These are phyloP conservation scores for Pythium aphanidermatum DNA, from an alignment of 352 stramenopile species.

Conservation along the genomic window DNA sequence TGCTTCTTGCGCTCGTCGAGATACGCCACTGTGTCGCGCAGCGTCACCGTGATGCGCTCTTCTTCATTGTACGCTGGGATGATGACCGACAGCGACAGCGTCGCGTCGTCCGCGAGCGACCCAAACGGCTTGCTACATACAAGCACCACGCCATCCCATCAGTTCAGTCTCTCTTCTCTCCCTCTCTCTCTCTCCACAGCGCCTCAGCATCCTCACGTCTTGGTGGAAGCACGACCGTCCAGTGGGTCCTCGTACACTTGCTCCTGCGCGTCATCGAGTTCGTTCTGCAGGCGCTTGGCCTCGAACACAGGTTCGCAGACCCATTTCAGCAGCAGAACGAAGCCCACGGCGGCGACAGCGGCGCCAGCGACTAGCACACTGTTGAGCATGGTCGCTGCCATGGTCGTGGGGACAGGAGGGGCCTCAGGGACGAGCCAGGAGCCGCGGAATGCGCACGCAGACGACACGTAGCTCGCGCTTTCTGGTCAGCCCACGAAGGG, in stretches of 20 bases:
- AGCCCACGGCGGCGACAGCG: slow-evolving; percentile 13
- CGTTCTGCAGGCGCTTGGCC: slow-evolving; percentile 39
- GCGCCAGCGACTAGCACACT: slow-evolving; percentile 21
- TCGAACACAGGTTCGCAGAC: slow-evolving; percentile 47
- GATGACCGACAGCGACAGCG: slow-evolving; percentile 83
- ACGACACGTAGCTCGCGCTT: too few relatives aligned
- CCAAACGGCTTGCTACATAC: slow-evolving; percentile 39
- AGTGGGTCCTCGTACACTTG: slow-evolving; percentile 52
- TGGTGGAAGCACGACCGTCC: slow-evolving; percentile 19
- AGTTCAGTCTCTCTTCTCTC: background rate
- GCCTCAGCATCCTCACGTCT: too few relatives aligned
- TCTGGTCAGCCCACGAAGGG: too few relatives aligned
- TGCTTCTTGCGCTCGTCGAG: slow-evolving; percentile 54
- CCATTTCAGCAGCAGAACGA: slow-evolving; percentile 47
- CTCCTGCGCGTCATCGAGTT: slow-evolving; percentile 49
- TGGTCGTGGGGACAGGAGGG: too few relatives aligned
- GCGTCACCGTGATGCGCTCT: slow-evolving; percentile 88
- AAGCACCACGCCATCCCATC: background rate
- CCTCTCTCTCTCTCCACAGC: background rate
- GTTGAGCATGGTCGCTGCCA: slow-evolving; percentile 5
- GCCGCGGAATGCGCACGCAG: background rate
- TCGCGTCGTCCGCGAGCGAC: slow-evolving; percentile 47
- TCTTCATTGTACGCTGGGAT: slow-evolving; percentile 95
- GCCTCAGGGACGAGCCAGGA: background rate
- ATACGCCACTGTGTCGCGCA: slow-evolving; percentile 87